Evolutionary conservation across 345 rosid genomes (phyloP).

Genomic region (Camelina neglecta): DNA sequence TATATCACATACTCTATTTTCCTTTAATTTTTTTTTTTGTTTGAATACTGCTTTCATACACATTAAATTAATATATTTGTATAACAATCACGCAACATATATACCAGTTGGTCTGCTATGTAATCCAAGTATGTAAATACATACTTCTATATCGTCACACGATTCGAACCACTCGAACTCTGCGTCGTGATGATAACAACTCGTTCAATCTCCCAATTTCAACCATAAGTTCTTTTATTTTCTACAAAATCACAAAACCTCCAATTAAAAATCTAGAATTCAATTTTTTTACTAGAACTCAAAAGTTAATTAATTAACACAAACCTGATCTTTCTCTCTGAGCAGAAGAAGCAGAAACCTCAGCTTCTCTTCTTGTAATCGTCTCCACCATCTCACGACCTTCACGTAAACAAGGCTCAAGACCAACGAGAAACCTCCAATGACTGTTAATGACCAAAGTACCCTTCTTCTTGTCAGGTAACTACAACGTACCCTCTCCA

Average conservation of each 20-base stretch:
- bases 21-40: no score
- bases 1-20: no score
- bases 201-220: slow-evolving; percentile 41
- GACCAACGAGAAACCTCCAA: slow-evolving; percentile 30
- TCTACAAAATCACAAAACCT: slow-evolving; percentile 30
- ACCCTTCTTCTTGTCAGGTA: slow-evolving; percentile 25
- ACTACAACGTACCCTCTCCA: slow-evolving; percentile 13
- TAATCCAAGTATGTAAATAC: no score
- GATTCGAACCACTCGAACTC: slow-evolving; percentile 45
- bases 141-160: background rate
- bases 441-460: slow-evolving; percentile 33
- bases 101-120: no score
- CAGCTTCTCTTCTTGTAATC: slow-evolving; percentile 41
- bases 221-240: slow-evolving; percentile 33
- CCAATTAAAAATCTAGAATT: background rate
- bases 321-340: slow-evolving; percentile 47
- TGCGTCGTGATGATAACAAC: slow-evolving; percentile 37
- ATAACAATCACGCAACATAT: no score
- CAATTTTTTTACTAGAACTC: rapidly evolving
- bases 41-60: no score
- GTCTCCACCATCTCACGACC: slow-evolving; percentile 43
- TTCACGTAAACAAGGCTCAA: slow-evolving; percentile 34
- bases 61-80: no score
- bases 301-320: background rate
- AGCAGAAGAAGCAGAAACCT: slow-evolving; percentile 29